Evolutionary conservation across 371 early-diverging fungal species (phyloP).

Genomic region (Lichtheimia ornata): DNA sequence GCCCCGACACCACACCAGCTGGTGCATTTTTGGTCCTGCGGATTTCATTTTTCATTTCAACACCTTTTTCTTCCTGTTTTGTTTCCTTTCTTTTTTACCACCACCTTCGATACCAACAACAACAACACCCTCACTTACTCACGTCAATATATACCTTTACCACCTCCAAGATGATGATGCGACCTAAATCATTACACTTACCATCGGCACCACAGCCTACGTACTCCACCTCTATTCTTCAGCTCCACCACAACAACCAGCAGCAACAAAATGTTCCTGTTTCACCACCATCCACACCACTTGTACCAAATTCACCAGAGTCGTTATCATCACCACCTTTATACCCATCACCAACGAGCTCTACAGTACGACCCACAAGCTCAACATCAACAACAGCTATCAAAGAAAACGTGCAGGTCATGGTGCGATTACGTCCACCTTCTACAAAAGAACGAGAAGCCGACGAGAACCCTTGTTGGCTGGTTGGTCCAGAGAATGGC

Average conservation of each 20-base stretch:
- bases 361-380: neutral
- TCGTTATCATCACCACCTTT: slow-evolving; percentile 6
- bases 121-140: neutral
- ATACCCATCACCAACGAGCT: slow-evolving; percentile 10
- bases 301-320: slow-evolving; percentile 6
- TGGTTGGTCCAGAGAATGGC: slow-evolving; percentile 3
- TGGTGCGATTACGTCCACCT: slow-evolving; percentile 41
- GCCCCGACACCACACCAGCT: too few relatives aligned
- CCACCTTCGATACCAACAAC: neutral
- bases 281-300: slow-evolving; percentile 19
- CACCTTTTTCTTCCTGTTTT: neutral
- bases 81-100: slow-evolving; percentile 4
- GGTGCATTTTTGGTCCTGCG: too few relatives aligned
- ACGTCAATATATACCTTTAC: neutral
- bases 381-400: slow-evolving; percentile 8
- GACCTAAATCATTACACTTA: slow-evolving; percentile 6
- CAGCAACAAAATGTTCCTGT: slow-evolving; percentile 2
- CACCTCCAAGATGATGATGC: slow-evolving; percentile 8
- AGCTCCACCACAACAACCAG: slow-evolving; percentile 2
- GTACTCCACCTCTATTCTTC: neutral
- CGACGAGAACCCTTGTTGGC: slow-evolving; percentile 8
- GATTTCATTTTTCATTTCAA: slow-evolving; percentile 28
- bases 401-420: slow-evolving; percentile 42
- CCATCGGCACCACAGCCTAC: too few relatives aligned
- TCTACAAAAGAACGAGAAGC: slow-evolving; percentile 13